phyloP scores from a whole-genome alignment of 1,284 basidiomycete species.

The Microbotryum lychnidis-dioicae region DNA sequence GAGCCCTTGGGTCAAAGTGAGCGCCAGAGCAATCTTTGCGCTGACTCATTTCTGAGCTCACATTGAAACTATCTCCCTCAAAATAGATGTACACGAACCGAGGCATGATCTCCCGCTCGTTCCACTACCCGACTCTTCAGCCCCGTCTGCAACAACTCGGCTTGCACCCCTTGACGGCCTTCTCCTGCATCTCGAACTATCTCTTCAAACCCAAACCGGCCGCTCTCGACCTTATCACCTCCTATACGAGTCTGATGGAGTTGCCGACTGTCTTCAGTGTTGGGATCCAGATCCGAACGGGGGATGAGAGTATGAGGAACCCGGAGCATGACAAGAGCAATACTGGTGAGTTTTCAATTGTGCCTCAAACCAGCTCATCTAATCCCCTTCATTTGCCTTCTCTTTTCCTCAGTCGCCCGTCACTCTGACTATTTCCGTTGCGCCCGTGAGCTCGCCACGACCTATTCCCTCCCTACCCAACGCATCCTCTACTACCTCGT shows the following conservation, averaged over 20 bases:
- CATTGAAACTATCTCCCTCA: no score
- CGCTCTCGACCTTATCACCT: constrained; percentile 18
- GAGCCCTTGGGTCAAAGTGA: constrained; percentile 22
- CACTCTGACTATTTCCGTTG: constrained; percentile 23
- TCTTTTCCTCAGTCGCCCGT: constrained; percentile 17
- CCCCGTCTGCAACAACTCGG: constrained; percentile 15
- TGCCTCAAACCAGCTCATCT: neutral
- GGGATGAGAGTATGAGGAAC: constrained; percentile 25
- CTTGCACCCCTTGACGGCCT: constrained; percentile 11
- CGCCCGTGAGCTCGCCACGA: constrained; percentile 19
- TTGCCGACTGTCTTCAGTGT: constrained; percentile 19
- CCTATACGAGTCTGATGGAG: constrained; percentile 14
- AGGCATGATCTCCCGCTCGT: constrained; percentile 23
- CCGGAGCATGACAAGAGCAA: constrained; percentile 17
- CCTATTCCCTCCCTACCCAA: constrained; percentile 13
- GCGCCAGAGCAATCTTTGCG: no score
- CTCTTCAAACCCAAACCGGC: constrained; percentile 23
- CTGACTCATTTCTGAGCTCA: neutral
- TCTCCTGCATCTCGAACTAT: constrained; percentile 23
- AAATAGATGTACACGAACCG: constrained; percentile 23
- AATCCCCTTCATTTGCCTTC: neutral
- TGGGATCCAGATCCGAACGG: constrained; percentile 24
- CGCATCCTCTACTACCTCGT: constrained; percentile 23
- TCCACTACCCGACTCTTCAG: constrained; percentile 20
- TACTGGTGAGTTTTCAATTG: constrained; percentile 5